A percentile compares a stretch with the other conserved stretches of the same genome.
Conservation (phyloP, 2,329 filamentous ascomycete genomes). For the Tympanopsis confertula region DNA sequence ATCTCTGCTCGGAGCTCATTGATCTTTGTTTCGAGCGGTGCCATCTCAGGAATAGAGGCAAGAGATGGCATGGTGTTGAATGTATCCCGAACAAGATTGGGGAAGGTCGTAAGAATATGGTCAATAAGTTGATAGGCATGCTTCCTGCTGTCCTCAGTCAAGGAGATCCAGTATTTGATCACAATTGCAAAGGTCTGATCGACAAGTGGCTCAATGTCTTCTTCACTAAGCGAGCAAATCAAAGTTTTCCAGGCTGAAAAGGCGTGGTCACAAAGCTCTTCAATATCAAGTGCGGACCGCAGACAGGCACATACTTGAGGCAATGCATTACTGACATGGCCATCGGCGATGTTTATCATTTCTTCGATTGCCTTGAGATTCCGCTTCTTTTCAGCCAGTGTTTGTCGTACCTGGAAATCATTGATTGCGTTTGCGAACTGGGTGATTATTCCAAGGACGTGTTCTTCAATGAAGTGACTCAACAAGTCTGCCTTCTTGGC, state of each 20-base stretch:
- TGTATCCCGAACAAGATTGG: slow-evolving; percentile 35
- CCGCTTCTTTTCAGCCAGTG: slow-evolving; percentile 44
- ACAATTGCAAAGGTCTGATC: slow-evolving; percentile 55
- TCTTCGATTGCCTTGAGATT: slow-evolving; percentile 51
- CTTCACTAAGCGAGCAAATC: slow-evolving; percentile 37
- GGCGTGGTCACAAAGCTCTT: slow-evolving; percentile 45
- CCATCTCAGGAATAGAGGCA: slow-evolving; percentile 40
- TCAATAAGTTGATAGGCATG: slow-evolving; percentile 38
- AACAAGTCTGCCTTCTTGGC: slow-evolving; percentile 33
- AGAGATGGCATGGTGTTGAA: slow-evolving; percentile 50
- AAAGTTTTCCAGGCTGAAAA: slow-evolving; percentile 49
- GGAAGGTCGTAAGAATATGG: slow-evolving; percentile 39
- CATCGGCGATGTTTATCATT: slow-evolving; percentile 47
- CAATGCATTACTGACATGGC: slow-evolving; percentile 43
- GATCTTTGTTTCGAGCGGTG: slow-evolving; percentile 41
- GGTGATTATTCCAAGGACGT: slow-evolving; percentile 56
- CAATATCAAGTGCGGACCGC: slow-evolving; percentile 47
- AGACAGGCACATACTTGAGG: slow-evolving; percentile 57
- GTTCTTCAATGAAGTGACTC: slow-evolving; percentile 46
- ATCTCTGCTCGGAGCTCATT: slow-evolving; percentile 37
- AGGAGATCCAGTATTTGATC: slow-evolving; percentile 44
- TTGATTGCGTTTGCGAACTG: slow-evolving; percentile 48
- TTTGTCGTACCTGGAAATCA: slow-evolving; percentile 34
- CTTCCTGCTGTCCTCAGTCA: slow-evolving; percentile 37
- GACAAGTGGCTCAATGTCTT: slow-evolving; percentile 45